Evolutionary conservation across 352 stramenopile genomes (phyloP).

Genomic region (Pythium aristosporum): DNA sequence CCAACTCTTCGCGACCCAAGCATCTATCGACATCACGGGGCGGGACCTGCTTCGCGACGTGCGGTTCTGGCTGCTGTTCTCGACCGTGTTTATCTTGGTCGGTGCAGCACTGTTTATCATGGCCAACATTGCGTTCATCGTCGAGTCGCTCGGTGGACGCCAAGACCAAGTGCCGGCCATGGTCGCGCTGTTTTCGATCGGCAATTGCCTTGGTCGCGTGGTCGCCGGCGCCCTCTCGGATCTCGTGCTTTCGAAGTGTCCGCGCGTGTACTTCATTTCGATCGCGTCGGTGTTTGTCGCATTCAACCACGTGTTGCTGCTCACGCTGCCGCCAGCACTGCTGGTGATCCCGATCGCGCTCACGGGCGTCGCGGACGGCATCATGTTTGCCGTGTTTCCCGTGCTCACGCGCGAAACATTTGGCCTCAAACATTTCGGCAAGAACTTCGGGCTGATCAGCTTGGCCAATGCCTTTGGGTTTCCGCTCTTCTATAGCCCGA

Average conservation of each 20-base stretch:
- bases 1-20: background rate
- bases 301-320: conserved; percentile 57
- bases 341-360: conserved; percentile 59
- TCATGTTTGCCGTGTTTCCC: conserved; percentile 74
- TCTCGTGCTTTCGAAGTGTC: conserved; percentile 42
- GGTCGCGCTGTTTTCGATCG: conserved; percentile 70
- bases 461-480: conserved; percentile 73
- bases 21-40: conserved; percentile 40
- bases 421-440: conserved; percentile 64
- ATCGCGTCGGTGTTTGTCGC: conserved; percentile 54
- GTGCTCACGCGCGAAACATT: conserved; percentile 75
- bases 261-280: conserved; percentile 63
- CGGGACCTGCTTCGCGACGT: conserved; percentile 42
- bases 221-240: conserved; percentile 61
- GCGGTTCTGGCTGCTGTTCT: conserved; percentile 71
- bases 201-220: conserved; percentile 59
- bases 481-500: conserved; percentile 67
- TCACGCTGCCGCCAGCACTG: conserved; percentile 40
- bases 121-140: conserved; percentile 80
- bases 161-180: conserved; percentile 59
- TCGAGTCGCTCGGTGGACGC: conserved; percentile 49
- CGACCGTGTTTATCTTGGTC: conserved; percentile 70
- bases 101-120: conserved; percentile 76
- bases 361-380: conserved; percentile 58
- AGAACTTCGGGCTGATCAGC: conserved; percentile 79